phyloP scores from a whole-genome alignment of 768 basidiomycete species.

The Dendrothele bispora region DNA sequence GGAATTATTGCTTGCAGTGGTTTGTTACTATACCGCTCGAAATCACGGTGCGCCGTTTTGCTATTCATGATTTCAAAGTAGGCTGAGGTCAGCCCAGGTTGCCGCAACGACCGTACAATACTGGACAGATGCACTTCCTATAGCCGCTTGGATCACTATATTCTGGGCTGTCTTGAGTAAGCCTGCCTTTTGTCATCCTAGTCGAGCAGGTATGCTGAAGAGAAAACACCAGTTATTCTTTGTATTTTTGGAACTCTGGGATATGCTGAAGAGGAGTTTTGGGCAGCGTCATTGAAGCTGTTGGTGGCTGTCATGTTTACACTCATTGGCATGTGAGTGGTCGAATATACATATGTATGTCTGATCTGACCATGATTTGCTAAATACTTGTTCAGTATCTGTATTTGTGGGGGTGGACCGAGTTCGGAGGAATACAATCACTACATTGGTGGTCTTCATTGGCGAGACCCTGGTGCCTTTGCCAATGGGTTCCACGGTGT shows the following conservation, averaged over 20 bases:
- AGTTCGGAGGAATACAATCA: constrained; percentile 27
- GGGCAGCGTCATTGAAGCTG: constrained; percentile 46
- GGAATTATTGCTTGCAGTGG: constrained; percentile 50
- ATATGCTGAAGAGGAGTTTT: constrained; percentile 48
- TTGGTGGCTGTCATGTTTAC: constrained; percentile 44
- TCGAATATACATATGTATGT: too few relatives aligned
- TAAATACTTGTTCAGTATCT: constrained; percentile 25
- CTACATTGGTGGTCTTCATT: constrained; percentile 37
- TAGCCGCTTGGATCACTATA: constrained; percentile 48
- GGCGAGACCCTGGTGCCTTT: constrained; percentile 39
- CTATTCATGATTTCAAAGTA: too few relatives aligned
- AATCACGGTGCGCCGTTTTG: too few relatives aligned
- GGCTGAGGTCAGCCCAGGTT: too few relatives aligned
- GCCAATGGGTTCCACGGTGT: constrained; percentile 46
- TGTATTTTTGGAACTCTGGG: constrained; percentile 44
- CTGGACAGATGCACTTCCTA: constrained; percentile 36
- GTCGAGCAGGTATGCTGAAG: not conserved
- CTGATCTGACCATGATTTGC: not conserved
- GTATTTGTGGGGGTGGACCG: constrained; percentile 42
- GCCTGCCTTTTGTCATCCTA: not conserved
- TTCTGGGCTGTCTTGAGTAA: constrained; percentile 40
- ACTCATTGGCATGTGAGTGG: constrained; percentile 39
- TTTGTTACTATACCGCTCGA: constrained; percentile 41
- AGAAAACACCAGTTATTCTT: constrained; percentile 28
- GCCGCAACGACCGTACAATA: constrained; percentile 43